Conservation (phyloP, 192 early-diverging fungal species). For the Backusella tarrabulga region DNA sequence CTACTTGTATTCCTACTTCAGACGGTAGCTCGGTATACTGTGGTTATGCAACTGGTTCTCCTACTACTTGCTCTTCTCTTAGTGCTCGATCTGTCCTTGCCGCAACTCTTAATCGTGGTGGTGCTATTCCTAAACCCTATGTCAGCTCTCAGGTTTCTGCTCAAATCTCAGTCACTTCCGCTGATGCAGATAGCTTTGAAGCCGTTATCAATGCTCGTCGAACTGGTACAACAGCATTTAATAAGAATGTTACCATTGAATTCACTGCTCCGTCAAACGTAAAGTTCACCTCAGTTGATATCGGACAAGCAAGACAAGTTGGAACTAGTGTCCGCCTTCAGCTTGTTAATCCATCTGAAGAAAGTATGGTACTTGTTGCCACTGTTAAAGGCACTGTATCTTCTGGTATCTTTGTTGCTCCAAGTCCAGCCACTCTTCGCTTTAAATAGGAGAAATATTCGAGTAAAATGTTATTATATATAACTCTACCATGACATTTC, state of each 20-base stretch:
- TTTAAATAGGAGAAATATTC: slow-evolving; percentile 7
- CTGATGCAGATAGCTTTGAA: neutral
- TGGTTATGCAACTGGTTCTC: slow-evolving; percentile 10
- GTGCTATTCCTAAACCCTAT: slow-evolving; percentile 18
- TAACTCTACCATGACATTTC: neutral
- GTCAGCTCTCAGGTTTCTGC: slow-evolving; percentile 8
- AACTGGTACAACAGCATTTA: slow-evolving; percentile 6
- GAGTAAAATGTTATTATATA: neutral
- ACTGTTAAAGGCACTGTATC: slow-evolving; percentile 8
- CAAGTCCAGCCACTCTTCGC: neutral
- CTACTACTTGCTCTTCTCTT: slow-evolving; percentile 4
- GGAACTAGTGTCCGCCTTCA: slow-evolving; percentile 13
- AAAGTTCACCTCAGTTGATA: neutral
- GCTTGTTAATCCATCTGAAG: neutral
- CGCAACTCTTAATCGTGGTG: neutral
- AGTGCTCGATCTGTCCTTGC: neutral
- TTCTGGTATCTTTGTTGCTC: slow-evolving; percentile 16
- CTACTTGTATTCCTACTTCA: slow-evolving; percentile 43
- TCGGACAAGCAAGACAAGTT: slow-evolving; percentile 4
- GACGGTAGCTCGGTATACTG: slow-evolving; percentile 40
- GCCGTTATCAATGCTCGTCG: slow-evolving; percentile 26
- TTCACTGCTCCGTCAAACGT: slow-evolving; percentile 12
- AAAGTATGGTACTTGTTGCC: slow-evolving; percentile 24
- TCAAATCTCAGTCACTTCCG: slow-evolving; percentile 10
- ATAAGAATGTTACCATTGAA: neutral